Percentiles rank a stretch among this genome's conserved stretches.
phyloP scores from a whole-genome alignment of 176 grass and related monocot genomes.

The Triticum turgidum region DNA sequence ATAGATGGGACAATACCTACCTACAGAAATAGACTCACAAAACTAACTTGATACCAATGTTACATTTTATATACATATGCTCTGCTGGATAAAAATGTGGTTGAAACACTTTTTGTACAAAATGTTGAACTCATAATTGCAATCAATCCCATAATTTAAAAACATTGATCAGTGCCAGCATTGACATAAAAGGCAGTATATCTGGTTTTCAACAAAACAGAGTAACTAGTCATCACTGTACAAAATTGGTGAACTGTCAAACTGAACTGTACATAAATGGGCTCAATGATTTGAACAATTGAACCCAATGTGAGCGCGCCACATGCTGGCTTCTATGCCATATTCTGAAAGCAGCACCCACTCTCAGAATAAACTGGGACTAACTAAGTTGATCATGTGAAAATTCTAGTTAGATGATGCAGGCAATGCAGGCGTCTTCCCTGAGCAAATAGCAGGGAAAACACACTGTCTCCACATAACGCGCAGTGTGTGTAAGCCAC shows the following conservation, averaged over 20 bases:
- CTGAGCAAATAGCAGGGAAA: background rate
- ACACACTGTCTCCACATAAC: background rate
- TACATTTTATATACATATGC: background rate
- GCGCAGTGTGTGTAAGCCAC: background rate
- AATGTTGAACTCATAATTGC: no score
- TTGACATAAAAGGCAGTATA: background rate
- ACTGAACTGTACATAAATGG: background rate
- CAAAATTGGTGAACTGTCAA: background rate
- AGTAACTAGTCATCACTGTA: background rate
- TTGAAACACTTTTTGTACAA: background rate
- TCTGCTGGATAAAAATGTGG: background rate
- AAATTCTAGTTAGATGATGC: background rate
- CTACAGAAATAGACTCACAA: background rate
- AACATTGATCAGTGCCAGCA: no score
- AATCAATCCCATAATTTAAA: no score
- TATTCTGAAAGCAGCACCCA: slow-evolving; percentile 14
- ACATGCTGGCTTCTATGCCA: background rate
- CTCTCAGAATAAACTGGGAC: background rate
- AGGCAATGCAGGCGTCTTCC: background rate
- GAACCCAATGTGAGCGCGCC: background rate
- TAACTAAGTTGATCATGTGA: background rate
- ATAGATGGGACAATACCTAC: background rate
- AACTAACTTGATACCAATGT: background rate
- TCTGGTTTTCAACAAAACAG: background rate
- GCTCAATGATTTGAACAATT: background rate